Conservation (phyloP, 129 eudicot species). For the Saposhnikovia divaricata region DNA sequence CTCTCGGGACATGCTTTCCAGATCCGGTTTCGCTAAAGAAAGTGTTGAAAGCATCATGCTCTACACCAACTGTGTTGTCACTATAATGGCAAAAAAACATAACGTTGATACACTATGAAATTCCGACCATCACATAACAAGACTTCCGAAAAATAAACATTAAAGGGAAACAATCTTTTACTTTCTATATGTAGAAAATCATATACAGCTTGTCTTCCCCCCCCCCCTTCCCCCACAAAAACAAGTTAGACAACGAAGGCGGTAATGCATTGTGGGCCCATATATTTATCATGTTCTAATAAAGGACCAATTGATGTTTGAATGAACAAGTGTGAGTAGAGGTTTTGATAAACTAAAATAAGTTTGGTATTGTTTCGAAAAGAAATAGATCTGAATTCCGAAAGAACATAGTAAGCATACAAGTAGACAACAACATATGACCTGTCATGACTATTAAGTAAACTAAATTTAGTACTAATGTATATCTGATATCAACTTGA, state of each 20-base stretch:
- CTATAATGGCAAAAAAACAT: conserved; percentile 30
- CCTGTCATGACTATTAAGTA: too few species aligned
- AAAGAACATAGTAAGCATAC: too few species aligned
- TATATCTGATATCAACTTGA: too few species aligned
- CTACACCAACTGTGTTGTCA: conserved; percentile 70
- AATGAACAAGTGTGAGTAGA: background rate
- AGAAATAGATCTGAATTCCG: too few species aligned
- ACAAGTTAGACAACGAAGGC: too few species aligned
- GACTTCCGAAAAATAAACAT: background rate
- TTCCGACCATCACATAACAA: background rate
- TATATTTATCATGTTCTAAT: too few species aligned
- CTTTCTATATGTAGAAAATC: background rate
- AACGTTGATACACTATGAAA: background rate
- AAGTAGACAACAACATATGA: background rate
- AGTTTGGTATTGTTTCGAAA: background rate
- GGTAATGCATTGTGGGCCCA: too few species aligned
- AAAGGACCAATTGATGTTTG: background rate
- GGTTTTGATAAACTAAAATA: background rate
- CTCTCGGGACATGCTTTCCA: conserved; percentile 93
- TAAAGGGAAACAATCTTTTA: background rate
- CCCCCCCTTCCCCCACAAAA: too few species aligned
- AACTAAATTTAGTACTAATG: too few species aligned
- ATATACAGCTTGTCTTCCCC: too few species aligned
- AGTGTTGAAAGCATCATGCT: conserved; percentile 88
- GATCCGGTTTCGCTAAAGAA: conserved; percentile 92